These are phyloP conservation scores for Eucalyptus lansdowneana DNA, from an alignment of 345 rosid species.

Conservation along the genomic window DNA sequence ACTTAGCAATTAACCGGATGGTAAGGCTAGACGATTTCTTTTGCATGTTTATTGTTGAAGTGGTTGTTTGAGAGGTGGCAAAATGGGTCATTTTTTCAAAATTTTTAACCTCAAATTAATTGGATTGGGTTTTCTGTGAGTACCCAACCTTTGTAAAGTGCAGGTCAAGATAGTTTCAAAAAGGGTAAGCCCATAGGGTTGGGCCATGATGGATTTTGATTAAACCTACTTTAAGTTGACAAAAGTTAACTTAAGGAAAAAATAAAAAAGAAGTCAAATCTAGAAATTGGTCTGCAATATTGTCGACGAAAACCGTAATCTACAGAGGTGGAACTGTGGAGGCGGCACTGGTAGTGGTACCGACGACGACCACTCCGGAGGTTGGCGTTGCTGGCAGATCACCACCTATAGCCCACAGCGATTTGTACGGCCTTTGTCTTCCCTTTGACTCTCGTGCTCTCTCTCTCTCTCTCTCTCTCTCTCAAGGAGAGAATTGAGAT, in stretches of 20 bases:
- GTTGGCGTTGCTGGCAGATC: not conserved
- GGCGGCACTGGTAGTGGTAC: not conserved
- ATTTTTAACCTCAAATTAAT: not conserved
- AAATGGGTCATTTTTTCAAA: not conserved
- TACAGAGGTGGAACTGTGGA: not conserved
- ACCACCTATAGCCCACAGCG: not conserved
- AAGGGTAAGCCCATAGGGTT: not conserved
- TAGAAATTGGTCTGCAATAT: not conserved
- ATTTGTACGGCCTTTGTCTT: not conserved
- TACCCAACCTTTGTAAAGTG: not conserved
- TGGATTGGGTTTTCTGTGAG: not conserved
- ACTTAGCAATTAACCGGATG: not conserved
- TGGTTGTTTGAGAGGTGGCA: not conserved
- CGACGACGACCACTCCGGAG: not conserved
- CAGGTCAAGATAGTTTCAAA: not conserved
- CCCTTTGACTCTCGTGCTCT: not conserved
- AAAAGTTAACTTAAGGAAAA: not conserved
- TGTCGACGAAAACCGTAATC: not conserved
- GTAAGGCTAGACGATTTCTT: not conserved
- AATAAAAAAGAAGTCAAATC: not conserved
- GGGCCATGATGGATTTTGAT: not conserved
- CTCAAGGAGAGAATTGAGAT: not conserved
- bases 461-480: not conserved
- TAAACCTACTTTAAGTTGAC: not conserved
- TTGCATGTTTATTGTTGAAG: not conserved